Evolutionary conservation across 2,329 filamentous ascomycete species (phyloP), one percentile per base, ranked within the genome.

Genomic region (Eurotiales sp.): DNA sequence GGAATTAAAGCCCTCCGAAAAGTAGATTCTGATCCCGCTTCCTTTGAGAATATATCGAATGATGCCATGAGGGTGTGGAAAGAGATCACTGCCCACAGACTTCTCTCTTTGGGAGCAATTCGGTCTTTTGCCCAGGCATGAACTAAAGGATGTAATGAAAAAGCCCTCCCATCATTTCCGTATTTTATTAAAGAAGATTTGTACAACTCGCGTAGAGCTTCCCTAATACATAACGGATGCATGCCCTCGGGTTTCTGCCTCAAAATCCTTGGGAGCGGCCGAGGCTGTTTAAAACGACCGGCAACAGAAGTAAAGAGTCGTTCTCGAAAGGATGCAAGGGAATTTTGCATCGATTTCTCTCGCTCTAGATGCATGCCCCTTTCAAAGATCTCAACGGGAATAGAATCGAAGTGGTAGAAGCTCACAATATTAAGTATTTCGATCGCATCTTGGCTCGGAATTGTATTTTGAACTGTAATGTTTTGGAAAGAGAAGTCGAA

Each of bases 81-180:
- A 8, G 19, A 52, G 19, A 47, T 52, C 10, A 46, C 27, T 29
- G 48, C 56, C 55, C 55, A 61, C 17, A 51, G 36, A 11, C 53
- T 46, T 37, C 56, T 51, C 34, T 58, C 51, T 11, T 34, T 34
- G n/a, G 54, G 32, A 12, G 30, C 36, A 8, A 68, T 55, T 10
- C 66, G 56, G 17, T 63, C 60, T 34, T 62, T 55, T 8, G 62
- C 59, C 64, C 65, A 68, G 17, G 46, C 49, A 50, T 71, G 62
- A n/a, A 70, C 59, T 17, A 69, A 55, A n/a, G 67, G 67, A 54
- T 68, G 66, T 36, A 68, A 50, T 4, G 56, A 61, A 27, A 57
- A 63, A n/a, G n/a, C n/a, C 21, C 50, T 55, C 34, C 52, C 53
- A 30, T 59, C 53, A 14, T 56, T 55, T 30, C 57, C 58, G 23